phyloP scores from a whole-genome alignment of 129 eudicot species.

The Daucus carota region DH1_v3.0 NC_030381.2:36712001-36712500 shows the following conservation, averaged over 20 bases:
- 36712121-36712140: background rate
- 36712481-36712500: no score
- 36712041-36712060: background rate
- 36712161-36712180: background rate
- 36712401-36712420: background rate
- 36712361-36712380: background rate
- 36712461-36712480: no score
- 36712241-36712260: background rate
- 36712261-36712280: background rate
- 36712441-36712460: no score
- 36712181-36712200: background rate
- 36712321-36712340: background rate
- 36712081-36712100: constrained; percentile 3
- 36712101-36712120: background rate
- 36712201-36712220: background rate
- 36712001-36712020: background rate
- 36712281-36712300: background rate
- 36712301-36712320: background rate
- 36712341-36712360: background rate
- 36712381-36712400: background rate
- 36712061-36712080: background rate
- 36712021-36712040: background rate
- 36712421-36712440: no score
- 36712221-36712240: background rate
- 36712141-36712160: background rate